Conservation (phyloP, 371 early-diverging fungal genomes). For the Mortierella sp. region DNA sequence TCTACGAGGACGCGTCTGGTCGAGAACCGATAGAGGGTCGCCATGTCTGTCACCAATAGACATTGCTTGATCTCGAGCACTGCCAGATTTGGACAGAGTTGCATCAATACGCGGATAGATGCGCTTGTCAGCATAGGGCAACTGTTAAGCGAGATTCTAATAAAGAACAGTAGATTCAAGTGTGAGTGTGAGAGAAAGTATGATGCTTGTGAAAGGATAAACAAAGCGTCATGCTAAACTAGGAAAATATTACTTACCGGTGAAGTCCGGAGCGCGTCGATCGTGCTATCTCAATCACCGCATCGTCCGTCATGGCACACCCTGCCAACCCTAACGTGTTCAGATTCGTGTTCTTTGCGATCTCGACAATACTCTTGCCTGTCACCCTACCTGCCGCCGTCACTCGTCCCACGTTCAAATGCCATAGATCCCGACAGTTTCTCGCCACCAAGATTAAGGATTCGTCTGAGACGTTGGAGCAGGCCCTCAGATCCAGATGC, state of each 20-base stretch:
- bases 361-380: slow-evolving; percentile 58
- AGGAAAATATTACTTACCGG: slow-evolving; percentile 54
- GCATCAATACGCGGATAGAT: slow-evolving; percentile 59
- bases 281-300: slow-evolving; percentile 63
- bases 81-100: slow-evolving; percentile 61
- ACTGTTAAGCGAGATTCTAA: slow-evolving; percentile 67
- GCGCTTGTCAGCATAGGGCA: slow-evolving; percentile 66
- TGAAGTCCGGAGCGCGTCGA: slow-evolving; percentile 59
- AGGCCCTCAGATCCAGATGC: slow-evolving; percentile 68
- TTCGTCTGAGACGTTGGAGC: slow-evolving; percentile 65
- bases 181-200: not conserved
- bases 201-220: slow-evolving; percentile 4
- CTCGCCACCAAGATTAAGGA: slow-evolving; percentile 60
- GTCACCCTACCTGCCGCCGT: slow-evolving; percentile 65
- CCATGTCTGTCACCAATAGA: slow-evolving; percentile 50
- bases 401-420: slow-evolving; percentile 69
- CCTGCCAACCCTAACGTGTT: slow-evolving; percentile 69
- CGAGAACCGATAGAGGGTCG: slow-evolving; percentile 44
- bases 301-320: slow-evolving; percentile 67
- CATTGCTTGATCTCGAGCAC: slow-evolving; percentile 75
- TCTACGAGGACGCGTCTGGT: slow-evolving; percentile 45
- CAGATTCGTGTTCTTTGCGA: slow-evolving; percentile 63
- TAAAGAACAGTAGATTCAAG: not conserved
- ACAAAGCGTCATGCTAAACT: not conserved
- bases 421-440: slow-evolving; percentile 60